A percentile compares a stretch with the other conserved stretches of the same genome.
These are phyloP conservation scores for Endoconidiophora polonica DNA, from an alignment of 2,329 filamentous ascomycete species.

Conservation along the genomic window DNA sequence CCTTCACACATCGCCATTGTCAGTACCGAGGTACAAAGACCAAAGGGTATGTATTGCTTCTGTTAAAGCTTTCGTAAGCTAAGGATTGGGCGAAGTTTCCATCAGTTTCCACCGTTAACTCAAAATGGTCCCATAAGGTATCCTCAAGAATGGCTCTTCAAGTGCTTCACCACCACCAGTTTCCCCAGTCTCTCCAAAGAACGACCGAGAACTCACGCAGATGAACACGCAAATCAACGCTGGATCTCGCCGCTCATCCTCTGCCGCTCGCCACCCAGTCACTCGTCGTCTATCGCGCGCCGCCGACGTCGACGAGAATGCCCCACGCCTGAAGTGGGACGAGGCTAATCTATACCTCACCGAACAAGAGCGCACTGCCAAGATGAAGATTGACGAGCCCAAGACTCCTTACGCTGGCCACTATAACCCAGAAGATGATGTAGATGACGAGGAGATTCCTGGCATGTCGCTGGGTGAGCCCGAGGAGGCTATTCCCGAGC, in stretches of 20 bases:
- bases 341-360: constrained; percentile 95
- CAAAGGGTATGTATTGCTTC: constrained; percentile 25
- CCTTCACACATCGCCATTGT: constrained; percentile 13
- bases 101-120: neutral
- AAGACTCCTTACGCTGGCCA: constrained; percentile 93
- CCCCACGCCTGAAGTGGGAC: constrained; percentile 86
- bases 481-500: constrained; percentile 50
- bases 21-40: constrained; percentile 25
- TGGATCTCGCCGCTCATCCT: constrained; percentile 67
- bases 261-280: constrained; percentile 26
- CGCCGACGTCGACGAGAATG: constrained; percentile 17
- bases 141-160: constrained; percentile 77
- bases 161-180: constrained; percentile 34
- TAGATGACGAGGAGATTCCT: constrained; percentile 81
- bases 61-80: neutral
- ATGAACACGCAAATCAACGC: constrained; percentile 93
- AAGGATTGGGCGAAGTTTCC: neutral
- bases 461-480: constrained; percentile 84
- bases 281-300: constrained; percentile 39
- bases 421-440: constrained; percentile 80
- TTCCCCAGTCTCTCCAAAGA: constrained; percentile 28
- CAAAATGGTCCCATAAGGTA: constrained; percentile 39
- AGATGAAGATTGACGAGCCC: constrained; percentile 98
- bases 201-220: constrained; percentile 77
- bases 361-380: constrained; percentile 84